Evolutionary conservation across 2,329 filamentous ascomycete species (phyloP).

Genomic region (Mycosphaerelloides madeirae): DNA sequence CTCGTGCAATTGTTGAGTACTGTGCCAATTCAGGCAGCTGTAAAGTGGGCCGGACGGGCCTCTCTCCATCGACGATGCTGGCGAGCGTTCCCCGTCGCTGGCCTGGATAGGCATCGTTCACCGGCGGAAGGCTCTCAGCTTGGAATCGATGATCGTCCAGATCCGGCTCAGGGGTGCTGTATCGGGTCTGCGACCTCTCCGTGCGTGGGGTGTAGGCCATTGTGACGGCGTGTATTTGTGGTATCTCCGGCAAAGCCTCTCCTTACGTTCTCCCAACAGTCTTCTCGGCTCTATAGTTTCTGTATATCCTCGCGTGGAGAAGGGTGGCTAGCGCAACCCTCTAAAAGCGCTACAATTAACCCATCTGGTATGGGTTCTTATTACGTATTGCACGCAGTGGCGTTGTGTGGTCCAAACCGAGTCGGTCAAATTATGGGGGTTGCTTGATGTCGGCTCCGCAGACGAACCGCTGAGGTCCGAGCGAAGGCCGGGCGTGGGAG

Average conservation of each 20-base stretch:
- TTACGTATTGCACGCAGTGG: constrained; percentile 1
- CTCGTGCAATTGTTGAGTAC: constrained; percentile 53
- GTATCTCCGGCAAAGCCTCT: background rate
- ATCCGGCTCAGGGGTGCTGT: constrained; percentile 70
- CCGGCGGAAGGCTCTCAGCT: constrained; percentile 55
- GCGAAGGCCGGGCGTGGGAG: constrained; percentile 78
- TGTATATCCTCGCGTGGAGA: background rate
- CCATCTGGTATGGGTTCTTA: constrained; percentile 23
- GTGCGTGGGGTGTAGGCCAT: constrained; percentile 59
- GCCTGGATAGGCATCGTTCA: constrained; percentile 36
- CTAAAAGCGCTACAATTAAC: constrained; percentile 24
- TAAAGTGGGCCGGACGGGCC: constrained; percentile 44
- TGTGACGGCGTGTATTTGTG: constrained; percentile 7
- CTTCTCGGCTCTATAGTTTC: constrained; percentile 1
- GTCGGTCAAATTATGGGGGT: constrained; percentile 78
- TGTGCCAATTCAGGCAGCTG: constrained; percentile 39
- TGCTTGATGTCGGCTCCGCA: constrained; percentile 87
- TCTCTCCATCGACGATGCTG: constrained; percentile 50
- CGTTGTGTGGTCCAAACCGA: background rate
- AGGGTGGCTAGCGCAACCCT: constrained; percentile 7
- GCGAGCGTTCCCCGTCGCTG: constrained; percentile 67
- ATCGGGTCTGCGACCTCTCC: constrained; percentile 61
- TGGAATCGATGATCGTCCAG: constrained; percentile 83
- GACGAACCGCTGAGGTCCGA: constrained; percentile 93
- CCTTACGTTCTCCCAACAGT: constrained; percentile 1